Evolutionary conservation across 164 flowering plant genomes (phyloP).

Genomic region (Dillenia turbinata): DNA sequence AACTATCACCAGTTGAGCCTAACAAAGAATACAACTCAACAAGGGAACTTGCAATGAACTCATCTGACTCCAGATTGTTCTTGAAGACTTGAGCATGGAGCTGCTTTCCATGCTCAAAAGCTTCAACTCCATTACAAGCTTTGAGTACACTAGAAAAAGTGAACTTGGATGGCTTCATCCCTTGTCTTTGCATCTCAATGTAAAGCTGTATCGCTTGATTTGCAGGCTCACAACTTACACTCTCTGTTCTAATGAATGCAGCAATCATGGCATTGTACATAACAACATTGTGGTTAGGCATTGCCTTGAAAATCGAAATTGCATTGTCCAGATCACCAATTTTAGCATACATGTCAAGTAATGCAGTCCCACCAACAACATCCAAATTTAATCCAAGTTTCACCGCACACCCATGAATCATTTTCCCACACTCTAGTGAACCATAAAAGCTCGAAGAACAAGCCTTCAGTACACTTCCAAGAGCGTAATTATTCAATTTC

Average conservation of each 20-base stretch:
- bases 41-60: constrained; percentile 53
- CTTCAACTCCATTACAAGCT: constrained; percentile 35
- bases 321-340: constrained; percentile 33
- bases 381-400: constrained; percentile 42
- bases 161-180: constrained; percentile 43
- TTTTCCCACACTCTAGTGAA: constrained; percentile 27
- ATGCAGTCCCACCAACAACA: constrained; percentile 48
- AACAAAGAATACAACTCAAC: constrained; percentile 40
- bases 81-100: constrained; percentile 55
- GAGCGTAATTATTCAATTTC: constrained; percentile 32
- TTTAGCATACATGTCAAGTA: constrained; percentile 63
- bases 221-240: constrained; percentile 13
- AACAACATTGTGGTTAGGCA: constrained; percentile 40
- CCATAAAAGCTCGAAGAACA: constrained; percentile 25
- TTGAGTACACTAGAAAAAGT: constrained; percentile 52
- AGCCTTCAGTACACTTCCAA: constrained; percentile 53
- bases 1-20: constrained; percentile 33
- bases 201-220: constrained; percentile 40
- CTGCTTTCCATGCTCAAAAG: constrained; percentile 46
- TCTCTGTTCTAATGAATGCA: constrained; percentile 28
- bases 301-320: constrained; percentile 25
- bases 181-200: constrained; percentile 33
- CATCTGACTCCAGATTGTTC: constrained; percentile 39
- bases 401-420: constrained; percentile 33
- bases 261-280: constrained; percentile 66